Conservation (phyloP, 768 basidiomycete genomes). For the Cystobasidium tubakii region DNA sequence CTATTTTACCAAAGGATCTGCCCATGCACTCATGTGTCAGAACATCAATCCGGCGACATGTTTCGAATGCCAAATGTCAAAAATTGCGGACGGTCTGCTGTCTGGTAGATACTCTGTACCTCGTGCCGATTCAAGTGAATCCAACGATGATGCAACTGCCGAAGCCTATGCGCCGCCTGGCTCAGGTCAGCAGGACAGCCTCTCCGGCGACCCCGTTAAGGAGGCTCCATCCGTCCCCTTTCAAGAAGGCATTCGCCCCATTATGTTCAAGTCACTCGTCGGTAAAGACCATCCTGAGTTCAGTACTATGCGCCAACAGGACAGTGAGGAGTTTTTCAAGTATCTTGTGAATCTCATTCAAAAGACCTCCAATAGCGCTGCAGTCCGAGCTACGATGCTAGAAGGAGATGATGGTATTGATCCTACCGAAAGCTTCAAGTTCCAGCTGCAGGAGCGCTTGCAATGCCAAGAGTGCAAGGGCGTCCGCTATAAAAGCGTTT, state of each 20-base stretch:
- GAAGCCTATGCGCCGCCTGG: slow-evolving; percentile 44
- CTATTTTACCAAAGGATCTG: slow-evolving; percentile 56
- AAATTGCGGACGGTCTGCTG: slow-evolving; percentile 83
- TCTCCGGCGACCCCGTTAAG: slow-evolving; percentile 37
- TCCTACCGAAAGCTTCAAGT: slow-evolving; percentile 70
- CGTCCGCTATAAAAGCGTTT: slow-evolving; percentile 76
- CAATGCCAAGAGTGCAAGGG: slow-evolving; percentile 71
- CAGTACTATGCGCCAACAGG: slow-evolving; percentile 92
- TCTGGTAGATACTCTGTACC: slow-evolving; percentile 82
- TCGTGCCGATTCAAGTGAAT: slow-evolving; percentile 21
- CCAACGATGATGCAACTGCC: slow-evolving; percentile 11
- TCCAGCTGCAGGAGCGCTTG: slow-evolving; percentile 77
- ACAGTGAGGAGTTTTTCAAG: slow-evolving; percentile 87
- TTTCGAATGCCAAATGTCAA: slow-evolving; percentile 90
- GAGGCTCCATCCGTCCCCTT: slow-evolving; percentile 53
- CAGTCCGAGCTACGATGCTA: slow-evolving; percentile 31
- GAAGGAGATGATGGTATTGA: slow-evolving; percentile 51
- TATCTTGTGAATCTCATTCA: slow-evolving; percentile 70
- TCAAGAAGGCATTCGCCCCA: slow-evolving; percentile 77
- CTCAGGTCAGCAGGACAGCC: slow-evolving; percentile 22
- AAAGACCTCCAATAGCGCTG: slow-evolving; percentile 56
- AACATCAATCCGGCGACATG: slow-evolving; percentile 71
- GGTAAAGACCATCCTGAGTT: slow-evolving; percentile 92
- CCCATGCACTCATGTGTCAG: slow-evolving; percentile 62
- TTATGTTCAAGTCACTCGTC: slow-evolving; percentile 77